These are phyloP conservation scores for Monosporascus cannonballus DNA, from an alignment of 2,329 filamentous ascomycete species.

Conservation along the genomic window DNA sequence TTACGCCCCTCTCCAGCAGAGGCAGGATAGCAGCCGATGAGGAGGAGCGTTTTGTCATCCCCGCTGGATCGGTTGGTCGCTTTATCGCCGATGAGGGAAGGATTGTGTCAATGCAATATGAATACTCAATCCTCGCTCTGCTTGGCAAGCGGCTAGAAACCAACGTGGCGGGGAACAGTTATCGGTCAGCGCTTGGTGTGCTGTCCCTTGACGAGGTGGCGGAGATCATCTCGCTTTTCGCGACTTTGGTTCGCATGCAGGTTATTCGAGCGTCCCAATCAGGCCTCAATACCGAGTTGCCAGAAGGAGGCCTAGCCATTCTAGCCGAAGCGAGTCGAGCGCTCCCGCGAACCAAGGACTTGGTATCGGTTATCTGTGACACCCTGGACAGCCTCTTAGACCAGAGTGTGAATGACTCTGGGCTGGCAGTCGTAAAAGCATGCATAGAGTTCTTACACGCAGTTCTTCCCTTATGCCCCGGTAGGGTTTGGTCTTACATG, in stretches of 20 bases:
- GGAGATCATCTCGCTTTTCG: conserved; percentile 69
- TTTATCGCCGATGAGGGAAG: conserved; percentile 75
- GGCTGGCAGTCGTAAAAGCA: conserved; percentile 59
- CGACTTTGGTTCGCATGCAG: conserved; percentile 58
- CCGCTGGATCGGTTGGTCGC: conserved; percentile 58
- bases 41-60: conserved; percentile 54
- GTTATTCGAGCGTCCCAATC: conserved; percentile 28
- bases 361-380: conserved; percentile 75
- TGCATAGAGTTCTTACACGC: conserved; percentile 77
- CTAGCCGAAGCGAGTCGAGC: conserved; percentile 53
- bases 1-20: conserved; percentile 42
- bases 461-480: conserved; percentile 67
- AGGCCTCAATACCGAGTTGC: conserved; percentile 11
- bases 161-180: conserved; percentile 51
- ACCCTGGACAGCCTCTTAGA: conserved; percentile 70
- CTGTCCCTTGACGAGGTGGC: conserved; percentile 57
- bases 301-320: conserved; percentile 38
- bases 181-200: conserved; percentile 44
- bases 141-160: conserved; percentile 71
- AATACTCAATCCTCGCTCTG: conserved; percentile 74
- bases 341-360: conserved; percentile 58
- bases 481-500: conserved; percentile 85
- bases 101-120: conserved; percentile 69
- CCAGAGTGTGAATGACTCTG: conserved; percentile 55
- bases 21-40: conserved; percentile 38